phyloP scores from a whole-genome alignment of 352 stramenopile species.

The Phytophthora pluvialis region DNA sequence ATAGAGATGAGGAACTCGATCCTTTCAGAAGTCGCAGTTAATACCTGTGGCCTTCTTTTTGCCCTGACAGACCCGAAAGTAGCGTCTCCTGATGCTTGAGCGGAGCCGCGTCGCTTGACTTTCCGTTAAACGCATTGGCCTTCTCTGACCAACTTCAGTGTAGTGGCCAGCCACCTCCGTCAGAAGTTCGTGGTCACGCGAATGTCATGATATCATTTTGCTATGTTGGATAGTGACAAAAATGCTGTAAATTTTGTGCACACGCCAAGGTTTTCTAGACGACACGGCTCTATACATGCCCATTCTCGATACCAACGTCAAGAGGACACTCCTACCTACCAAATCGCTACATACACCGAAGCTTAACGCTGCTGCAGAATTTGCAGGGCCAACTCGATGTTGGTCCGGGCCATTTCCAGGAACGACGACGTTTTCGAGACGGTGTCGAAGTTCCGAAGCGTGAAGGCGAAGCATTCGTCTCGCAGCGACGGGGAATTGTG shows the following conservation, averaged over 20 bases:
- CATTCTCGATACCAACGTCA: conserved; percentile 20
- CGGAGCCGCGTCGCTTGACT: too few relatives aligned
- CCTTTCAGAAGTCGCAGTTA: too few relatives aligned
- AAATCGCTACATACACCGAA: background rate
- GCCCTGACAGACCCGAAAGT: too few relatives aligned
- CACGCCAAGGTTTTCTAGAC: background rate
- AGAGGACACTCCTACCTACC: conserved; percentile 15
- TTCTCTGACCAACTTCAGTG: too few relatives aligned
- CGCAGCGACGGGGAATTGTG: conserved; percentile 93
- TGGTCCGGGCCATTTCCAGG: conserved; percentile 97
- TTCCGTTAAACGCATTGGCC: too few relatives aligned
- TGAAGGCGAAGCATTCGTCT: conserved; percentile 96
- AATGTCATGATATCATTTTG: too few relatives aligned
- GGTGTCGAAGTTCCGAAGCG: conserved; percentile 97
- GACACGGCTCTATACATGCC: background rate
- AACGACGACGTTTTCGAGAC: conserved; percentile 96
- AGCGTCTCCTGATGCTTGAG: too few relatives aligned
- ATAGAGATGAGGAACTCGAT: too few relatives aligned
- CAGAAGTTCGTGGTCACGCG: too few relatives aligned
- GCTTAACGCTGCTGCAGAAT: conserved; percentile 87
- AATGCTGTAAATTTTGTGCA: conserved; percentile 1
- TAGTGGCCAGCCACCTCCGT: too few relatives aligned
- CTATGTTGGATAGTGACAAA: too few relatives aligned
- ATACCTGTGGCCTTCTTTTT: too few relatives aligned
- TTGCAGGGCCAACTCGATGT: conserved; percentile 98